These are phyloP conservation scores for Tuber calosporum DNA, from an alignment of 495 filamentous ascomycete genomes.

Conservation along the genomic window DNA sequence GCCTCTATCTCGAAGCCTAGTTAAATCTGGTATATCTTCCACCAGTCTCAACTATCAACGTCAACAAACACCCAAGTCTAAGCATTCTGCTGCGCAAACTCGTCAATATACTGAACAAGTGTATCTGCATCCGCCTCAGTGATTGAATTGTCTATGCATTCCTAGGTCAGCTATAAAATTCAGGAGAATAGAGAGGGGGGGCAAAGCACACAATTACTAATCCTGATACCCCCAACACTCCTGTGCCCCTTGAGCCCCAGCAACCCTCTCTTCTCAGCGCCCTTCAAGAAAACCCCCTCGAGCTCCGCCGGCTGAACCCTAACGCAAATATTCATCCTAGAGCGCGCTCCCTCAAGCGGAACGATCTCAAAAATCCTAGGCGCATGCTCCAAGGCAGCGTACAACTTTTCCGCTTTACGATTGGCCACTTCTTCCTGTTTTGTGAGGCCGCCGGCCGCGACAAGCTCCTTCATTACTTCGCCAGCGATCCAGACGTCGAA, in stretches of 20 bases:
- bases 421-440: constrained; percentile 63
- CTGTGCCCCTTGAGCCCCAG: constrained; percentile 74
- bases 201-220: constrained; percentile 49
- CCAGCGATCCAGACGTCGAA: constrained; percentile 86
- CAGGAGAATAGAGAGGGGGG: constrained; percentile 2
- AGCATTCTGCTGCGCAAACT: constrained; percentile 47
- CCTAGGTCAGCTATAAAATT: constrained; percentile 11
- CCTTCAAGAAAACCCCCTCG: constrained; percentile 71
- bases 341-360: constrained; percentile 62
- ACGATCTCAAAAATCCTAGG: constrained; percentile 57
- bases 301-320: constrained; percentile 56
- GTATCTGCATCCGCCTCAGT: constrained; percentile 53
- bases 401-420: constrained; percentile 61
- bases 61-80: not conserved
- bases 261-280: constrained; percentile 57
- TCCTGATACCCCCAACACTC: constrained; percentile 65
- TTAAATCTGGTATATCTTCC: not conserved
- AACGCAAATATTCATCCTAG: constrained; percentile 90
- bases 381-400: constrained; percentile 64
- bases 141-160: constrained; percentile 53
- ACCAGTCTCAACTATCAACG: not conserved
- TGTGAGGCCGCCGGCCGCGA: constrained; percentile 57
- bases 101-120: constrained; percentile 52
- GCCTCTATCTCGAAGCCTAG: not conserved
- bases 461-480: constrained; percentile 65